Base-by-base conservation (phyloP, 2,329 filamentous ascomycete species). In the Calonectria pteridis region DNA sequence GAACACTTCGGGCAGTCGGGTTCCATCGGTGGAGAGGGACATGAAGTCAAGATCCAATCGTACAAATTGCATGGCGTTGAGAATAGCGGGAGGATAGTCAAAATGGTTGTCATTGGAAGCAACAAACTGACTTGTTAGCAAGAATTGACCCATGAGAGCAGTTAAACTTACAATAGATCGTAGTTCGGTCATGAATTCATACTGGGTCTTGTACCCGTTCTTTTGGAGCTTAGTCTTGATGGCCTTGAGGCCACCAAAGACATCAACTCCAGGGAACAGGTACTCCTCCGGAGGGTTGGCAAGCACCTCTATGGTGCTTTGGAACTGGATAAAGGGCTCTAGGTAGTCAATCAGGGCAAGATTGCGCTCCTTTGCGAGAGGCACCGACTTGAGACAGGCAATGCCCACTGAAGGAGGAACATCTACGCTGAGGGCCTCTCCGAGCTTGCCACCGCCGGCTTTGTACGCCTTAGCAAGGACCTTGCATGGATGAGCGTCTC, bases 81-180 rank as follows among this genome's bases (percentile, higher is more conserved):
- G 75, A 0, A 80, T 71, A 6, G 76, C 77, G 1, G 79, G 74
- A 1, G 77, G 73, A 9, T 80, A 80, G 64, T 78, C 73, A 67
- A 80, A 80, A 67, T 80, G 79, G 1, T 75, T 73, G 28, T 80
- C 79, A 20, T 79, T 74, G 10, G 77, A 73, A 11, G 78, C 73
- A 2, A 64, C 71, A 26, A 76, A 80, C 79, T 80, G 1, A 35
- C n/a, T 13, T 31, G 77, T 18, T 72, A 77, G 23, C 53, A n/a
- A 13, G 9, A 7, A 53, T 23, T 7, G 10, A 20, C 20, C 4
- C 4, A 16, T 14, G 20, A 20, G 4, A 1, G 10, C 1, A 14
- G 0, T 40, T 13, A 23, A 14, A 71, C 78, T 79, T 79, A 80
- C 78, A 73, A 80, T 53, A 20, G 75, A 79, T 65, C 76, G 69